These are phyloP conservation scores for Chaetoceros tenuissimus DNA, from an alignment of 108 stramenopile genomes.

Conservation along the genomic window DNA sequence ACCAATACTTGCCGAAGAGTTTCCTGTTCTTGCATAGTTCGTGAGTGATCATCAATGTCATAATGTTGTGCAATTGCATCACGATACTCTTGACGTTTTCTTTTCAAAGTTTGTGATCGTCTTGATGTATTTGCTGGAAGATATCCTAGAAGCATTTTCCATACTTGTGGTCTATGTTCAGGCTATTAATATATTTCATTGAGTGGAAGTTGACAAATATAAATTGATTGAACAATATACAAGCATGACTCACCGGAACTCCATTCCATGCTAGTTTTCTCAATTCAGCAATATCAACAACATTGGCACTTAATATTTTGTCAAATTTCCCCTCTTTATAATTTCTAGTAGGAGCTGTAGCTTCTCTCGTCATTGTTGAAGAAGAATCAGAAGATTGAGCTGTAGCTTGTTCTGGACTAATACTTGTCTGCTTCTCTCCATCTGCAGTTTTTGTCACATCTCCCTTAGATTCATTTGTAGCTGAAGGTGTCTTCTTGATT, in stretches of 20 bases:
- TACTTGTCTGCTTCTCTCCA: not conserved
- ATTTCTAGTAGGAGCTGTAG: slow-evolving; percentile 15
- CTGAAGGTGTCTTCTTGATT: not conserved
- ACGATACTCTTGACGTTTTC: slow-evolving; percentile 74
- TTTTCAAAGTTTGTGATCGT: slow-evolving; percentile 38
- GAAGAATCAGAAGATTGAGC: not conserved
- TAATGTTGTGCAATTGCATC: slow-evolving; percentile 79
- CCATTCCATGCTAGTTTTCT: slow-evolving; percentile 75
- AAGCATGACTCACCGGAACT: slow-evolving; percentile 39
- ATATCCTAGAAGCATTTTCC: slow-evolving; percentile 78
- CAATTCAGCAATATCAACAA: slow-evolving; percentile 56
- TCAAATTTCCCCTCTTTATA: slow-evolving; percentile 66
- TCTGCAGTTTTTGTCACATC: not conserved
- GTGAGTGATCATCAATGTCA: slow-evolving; percentile 69
- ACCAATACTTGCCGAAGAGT: slow-evolving; percentile 93
- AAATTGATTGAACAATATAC: not conserved
- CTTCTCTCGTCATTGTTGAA: slow-evolving; percentile 4
- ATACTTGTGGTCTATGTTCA: slow-evolving; percentile 48
- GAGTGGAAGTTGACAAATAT: no score
- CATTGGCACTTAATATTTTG: slow-evolving; percentile 28
- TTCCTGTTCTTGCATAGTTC: slow-evolving; percentile 88
- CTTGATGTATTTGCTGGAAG: slow-evolving; percentile 65
- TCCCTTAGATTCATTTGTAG: not conserved
- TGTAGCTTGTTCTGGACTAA: not conserved
- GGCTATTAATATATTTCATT: slow-evolving; percentile 2